phyloP scores from a whole-genome alignment of 306 rosid species.

The Dryas alaskensis region DNA sequence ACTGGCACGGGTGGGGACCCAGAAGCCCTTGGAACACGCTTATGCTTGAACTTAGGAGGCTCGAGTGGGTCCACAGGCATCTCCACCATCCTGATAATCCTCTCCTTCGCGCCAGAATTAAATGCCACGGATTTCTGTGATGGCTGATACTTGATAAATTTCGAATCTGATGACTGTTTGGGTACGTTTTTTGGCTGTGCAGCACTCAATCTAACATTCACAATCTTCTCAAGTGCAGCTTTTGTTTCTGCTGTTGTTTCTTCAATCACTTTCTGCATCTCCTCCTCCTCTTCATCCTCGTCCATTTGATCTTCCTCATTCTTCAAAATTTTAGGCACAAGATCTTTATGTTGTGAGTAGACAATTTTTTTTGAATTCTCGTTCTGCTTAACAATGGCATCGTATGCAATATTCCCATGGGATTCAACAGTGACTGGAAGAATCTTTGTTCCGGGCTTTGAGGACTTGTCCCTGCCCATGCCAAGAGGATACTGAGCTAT shows the following conservation, averaged over 20 bases:
- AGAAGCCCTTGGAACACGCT: background rate
- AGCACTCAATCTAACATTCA: background rate
- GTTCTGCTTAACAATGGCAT: background rate
- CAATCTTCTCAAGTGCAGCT: conserved; percentile 5
- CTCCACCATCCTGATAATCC: background rate
- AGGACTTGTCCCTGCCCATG: conserved; percentile 7
- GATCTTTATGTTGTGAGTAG: background rate
- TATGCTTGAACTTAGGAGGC: conserved; percentile 2
- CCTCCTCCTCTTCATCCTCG: background rate
- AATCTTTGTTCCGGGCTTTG: background rate
- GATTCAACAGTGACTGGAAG: background rate
- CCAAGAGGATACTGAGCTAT: background rate
- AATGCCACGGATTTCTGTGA: too few relatives aligned
- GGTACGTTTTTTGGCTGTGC: background rate
- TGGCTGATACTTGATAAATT: too few relatives aligned
- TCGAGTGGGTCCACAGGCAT: conserved; percentile 1
- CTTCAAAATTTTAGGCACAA: background rate
- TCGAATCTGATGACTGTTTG: too few relatives aligned
- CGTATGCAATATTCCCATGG: background rate
- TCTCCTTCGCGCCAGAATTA: too few relatives aligned
- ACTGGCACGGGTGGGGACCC: conserved; percentile 17
- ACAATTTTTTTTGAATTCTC: background rate
- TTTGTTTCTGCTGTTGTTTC: background rate
- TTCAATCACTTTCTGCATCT: background rate
- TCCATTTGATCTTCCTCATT: background rate